Percentiles rank a stretch among this genome's conserved stretches.
Evolutionary conservation across 2,329 filamentous ascomycete species (phyloP).

Genomic region (Colletotrichum sidae): DNA sequence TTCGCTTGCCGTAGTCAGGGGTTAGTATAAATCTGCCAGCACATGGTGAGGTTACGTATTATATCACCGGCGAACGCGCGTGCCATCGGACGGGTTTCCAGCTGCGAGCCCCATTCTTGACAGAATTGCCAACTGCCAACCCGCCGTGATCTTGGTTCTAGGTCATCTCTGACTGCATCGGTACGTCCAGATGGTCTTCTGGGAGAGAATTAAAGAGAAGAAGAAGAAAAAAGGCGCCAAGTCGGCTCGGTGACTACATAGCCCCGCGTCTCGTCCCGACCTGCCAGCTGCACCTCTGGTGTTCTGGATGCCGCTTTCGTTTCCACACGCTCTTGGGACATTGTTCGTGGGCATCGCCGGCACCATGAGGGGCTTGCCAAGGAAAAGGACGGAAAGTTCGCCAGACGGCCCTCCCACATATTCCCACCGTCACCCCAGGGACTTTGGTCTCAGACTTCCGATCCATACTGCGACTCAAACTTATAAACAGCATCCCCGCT

Average conservation of each 20-base stretch:
- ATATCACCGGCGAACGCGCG: background rate
- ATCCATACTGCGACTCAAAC: too few species aligned
- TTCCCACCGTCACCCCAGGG: background rate
- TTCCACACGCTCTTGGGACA: background rate
- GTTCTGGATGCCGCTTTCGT: slow-evolving; percentile 2
- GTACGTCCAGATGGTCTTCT: slow-evolving; percentile 7
- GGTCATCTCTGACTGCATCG: background rate
- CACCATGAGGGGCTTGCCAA: background rate
- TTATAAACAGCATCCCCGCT: background rate
- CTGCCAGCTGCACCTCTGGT: background rate
- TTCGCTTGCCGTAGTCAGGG: too few species aligned
- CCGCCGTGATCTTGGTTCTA: background rate
- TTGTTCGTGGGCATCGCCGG: background rate
- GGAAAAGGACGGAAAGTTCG: too few species aligned
- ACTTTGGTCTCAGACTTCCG: too few species aligned
- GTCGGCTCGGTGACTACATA: slow-evolving; percentile 1
- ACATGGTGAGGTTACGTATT: too few species aligned
- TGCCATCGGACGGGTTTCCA: slow-evolving; percentile 6
- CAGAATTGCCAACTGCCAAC: background rate
- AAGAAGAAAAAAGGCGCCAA: slow-evolving; percentile 6
- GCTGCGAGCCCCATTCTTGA: slow-evolving; percentile 6
- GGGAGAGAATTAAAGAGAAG: background rate
- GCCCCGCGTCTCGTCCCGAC: slow-evolving; percentile 8
- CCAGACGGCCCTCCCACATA: background rate
- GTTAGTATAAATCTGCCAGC: too few species aligned